phyloP scores from a whole-genome alignment of 2,329 filamentous ascomycete genomes.

The Clonostachys chloroleuca region DNA sequence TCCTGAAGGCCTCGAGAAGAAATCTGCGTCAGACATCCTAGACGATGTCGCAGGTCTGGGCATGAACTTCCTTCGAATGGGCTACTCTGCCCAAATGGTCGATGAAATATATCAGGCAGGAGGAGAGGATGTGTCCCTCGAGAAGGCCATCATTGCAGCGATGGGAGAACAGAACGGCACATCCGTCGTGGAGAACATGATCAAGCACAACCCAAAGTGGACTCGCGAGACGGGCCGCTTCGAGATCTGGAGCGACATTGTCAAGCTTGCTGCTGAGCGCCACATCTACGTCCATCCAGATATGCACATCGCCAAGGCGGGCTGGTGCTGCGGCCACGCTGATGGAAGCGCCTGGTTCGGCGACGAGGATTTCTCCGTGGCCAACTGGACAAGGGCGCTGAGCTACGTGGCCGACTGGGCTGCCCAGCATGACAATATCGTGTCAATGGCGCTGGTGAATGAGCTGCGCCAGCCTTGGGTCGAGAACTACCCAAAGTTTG shows the following conservation, averaged over 20 bases:
- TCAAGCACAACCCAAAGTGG: slow-evolving; percentile 41
- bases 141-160: slow-evolving; percentile 27
- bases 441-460: slow-evolving; percentile 10
- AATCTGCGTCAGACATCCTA: slow-evolving; percentile 42
- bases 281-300: slow-evolving; percentile 33
- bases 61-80: slow-evolving; percentile 52
- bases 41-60: slow-evolving; percentile 41
- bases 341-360: slow-evolving; percentile 53
- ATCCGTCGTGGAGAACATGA: slow-evolving; percentile 35
- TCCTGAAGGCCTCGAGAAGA: slow-evolving; percentile 50
- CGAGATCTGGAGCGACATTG: slow-evolving; percentile 9
- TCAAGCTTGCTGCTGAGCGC: slow-evolving; percentile 9
- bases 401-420: slow-evolving; percentile 43
- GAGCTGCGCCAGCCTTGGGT: slow-evolving; percentile 9
- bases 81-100: slow-evolving; percentile 52
- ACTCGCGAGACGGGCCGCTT: slow-evolving; percentile 6
- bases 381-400: slow-evolving; percentile 50
- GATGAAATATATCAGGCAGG: slow-evolving; percentile 36
- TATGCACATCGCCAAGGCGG: slow-evolving; percentile 31
- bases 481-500: slow-evolving; percentile 17
- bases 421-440: slow-evolving; percentile 18
- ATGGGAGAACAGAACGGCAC: slow-evolving; percentile 43
- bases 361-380: slow-evolving; percentile 46
- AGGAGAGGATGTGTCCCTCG: slow-evolving; percentile 30
- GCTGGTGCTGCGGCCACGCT: slow-evolving; percentile 38